A percentile compares a stretch with the other conserved stretches of the same genome.
These are phyloP conservation scores for Cadophora luteo-olivacea DNA, from an alignment of 2,329 filamentous ascomycete genomes.

Conservation along the genomic window DNA sequence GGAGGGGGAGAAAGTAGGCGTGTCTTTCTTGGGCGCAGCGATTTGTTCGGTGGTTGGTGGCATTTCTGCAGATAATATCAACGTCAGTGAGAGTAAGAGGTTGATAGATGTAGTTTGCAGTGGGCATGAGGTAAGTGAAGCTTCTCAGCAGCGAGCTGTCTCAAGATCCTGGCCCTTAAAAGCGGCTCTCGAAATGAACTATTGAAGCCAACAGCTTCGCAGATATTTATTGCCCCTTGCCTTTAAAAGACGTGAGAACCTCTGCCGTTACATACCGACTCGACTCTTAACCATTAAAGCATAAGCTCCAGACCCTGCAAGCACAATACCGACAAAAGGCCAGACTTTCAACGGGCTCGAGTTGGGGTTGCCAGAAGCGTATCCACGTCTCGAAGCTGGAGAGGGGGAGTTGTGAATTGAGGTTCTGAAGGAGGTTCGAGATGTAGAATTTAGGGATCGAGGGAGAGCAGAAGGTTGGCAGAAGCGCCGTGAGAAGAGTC, in stretches of 20 bases:
- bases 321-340: slow-evolving; percentile 51
- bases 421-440: slow-evolving; percentile 31
- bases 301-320: slow-evolving; percentile 56
- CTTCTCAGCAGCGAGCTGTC: background rate
- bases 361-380: slow-evolving; percentile 41
- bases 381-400: slow-evolving; percentile 33
- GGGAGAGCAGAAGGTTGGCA: slow-evolving; percentile 36
- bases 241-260: background rate
- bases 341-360: slow-evolving; percentile 47
- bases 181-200: slow-evolving; percentile 39
- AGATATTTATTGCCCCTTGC: slow-evolving; percentile 8
- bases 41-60: slow-evolving; percentile 45
- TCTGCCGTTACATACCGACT: slow-evolving; percentile 42
- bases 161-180: slow-evolving; percentile 32
- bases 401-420: slow-evolving; percentile 25
- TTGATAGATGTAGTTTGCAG: background rate
- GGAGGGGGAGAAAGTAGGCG: slow-evolving; percentile 74
- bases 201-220: background rate
- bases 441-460: slow-evolving; percentile 31
- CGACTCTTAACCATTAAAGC: slow-evolving; percentile 56
- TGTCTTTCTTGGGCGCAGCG: slow-evolving; percentile 58
- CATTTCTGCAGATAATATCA: slow-evolving; percentile 46
- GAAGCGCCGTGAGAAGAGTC: slow-evolving; percentile 38
- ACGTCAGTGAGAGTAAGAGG: slow-evolving; percentile 22
- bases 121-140: background rate